Base-by-base conservation (phyloP, 768 basidiomycete genomes). In the button mushroom (Agaricus bisporus) region DNA sequence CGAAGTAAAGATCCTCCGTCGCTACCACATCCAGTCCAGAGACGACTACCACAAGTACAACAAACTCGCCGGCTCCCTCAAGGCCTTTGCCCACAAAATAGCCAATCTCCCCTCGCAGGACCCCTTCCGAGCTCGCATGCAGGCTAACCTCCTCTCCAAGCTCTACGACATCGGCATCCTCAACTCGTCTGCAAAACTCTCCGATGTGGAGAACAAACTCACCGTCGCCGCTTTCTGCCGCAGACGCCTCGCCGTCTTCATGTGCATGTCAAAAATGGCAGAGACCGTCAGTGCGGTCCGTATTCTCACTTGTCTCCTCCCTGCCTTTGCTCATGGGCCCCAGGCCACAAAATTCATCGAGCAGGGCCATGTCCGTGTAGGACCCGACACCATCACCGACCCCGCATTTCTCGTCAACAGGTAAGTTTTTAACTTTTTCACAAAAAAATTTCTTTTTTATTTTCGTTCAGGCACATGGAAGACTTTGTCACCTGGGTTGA, bases 401-500 rank as follows among this genome's bases (percentile, higher is more conserved):
- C 97, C 97, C 2, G 97, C 95, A 1, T 97, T 85, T 73, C 78
- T 99, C 48, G 93, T 99, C 55, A 95, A 92, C 38, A 77, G 91
- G 90, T 53, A 44, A 36, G 45, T 20, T 8, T 8, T 43, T n/a
- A 2, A 37, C 22, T 25, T 14, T 41, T 28, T 39, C 35, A 59
- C 37, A 54, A 42, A 12, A 54, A 42, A 12, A 48, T 36, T 52
- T 54, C 18, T 43, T 45, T 28, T 56, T 37, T 37, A 37, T 29
- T 12, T 41, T 48, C 22, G 22, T 49, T 47, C 57, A 91, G 95
- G 62, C 89, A 93, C 60, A 95, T 97, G 94, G 94, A 98, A 65
- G 97, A 99, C 77, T 99, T 95, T 70, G 92, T 98, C 42, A 99
- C 97, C 35, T 99, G 97, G 97, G 95, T 98, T 18, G 95, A 98